Evolutionary conservation across 805 yeast species (phyloP), one percentile per base, ranked within the genome.

Genomic region (Blastobotrys mokoenaii): DNA sequence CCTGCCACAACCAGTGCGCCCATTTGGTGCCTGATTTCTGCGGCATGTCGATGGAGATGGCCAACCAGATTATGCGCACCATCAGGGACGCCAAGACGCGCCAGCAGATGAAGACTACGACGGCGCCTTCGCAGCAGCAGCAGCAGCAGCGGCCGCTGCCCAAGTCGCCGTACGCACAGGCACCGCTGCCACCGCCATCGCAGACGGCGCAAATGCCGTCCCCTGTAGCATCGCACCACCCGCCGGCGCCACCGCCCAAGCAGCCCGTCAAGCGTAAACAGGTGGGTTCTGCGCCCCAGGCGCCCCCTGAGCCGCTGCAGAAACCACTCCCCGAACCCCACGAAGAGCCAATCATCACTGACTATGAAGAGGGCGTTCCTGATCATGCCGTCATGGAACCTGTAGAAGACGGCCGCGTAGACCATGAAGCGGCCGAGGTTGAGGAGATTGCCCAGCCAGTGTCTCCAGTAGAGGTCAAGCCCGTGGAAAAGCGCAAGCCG

Each of bases 21-120:
- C 96, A 88, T 59, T 71, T 89, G 57, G 97, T 93, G 17, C 99
- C 99, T 1, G 97, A 93, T 62, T 86, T 93, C 64, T 93, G 99
- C 71, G 98, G 98, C 47, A 90, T 93, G 95, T 76, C 96, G 2
- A 87, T 93, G 89, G 96, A 87, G 59, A 85, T 84, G 76, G 97
- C 97, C 2, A 88, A 87, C 59, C 84, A 83, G 63, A 87, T 93
- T 51, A 67, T 93, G 47, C 77, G 76, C 46, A 86, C 96, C 8
- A 88, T 90, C 59, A 82, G 83, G 60, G 76, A 82, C 36, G 80
- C 97, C 1, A 76, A 76, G 55, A 72, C 59, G 34, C 53, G 63
- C 16, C 62, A 61, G 51, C 59, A 48, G 42, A 54, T 48, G 27
- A 40, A 43, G 22, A 51, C 51, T 10, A 40, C 43, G 42, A 45